phyloP scores from a whole-genome alignment of 2,329 filamentous ascomycete genomes.

The Cryphonectria carpinicola region DNA sequence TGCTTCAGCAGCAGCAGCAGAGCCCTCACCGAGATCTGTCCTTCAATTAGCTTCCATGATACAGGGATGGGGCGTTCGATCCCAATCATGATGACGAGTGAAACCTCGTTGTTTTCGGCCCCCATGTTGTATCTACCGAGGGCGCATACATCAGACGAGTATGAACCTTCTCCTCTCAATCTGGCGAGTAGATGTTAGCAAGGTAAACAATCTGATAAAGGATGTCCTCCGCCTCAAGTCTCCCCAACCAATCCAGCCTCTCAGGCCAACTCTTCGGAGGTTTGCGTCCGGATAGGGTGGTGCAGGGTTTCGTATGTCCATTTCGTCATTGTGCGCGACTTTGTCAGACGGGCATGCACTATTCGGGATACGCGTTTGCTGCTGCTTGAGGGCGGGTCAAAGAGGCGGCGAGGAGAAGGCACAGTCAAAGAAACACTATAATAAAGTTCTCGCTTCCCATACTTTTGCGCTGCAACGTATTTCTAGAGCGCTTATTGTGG shows the following conservation, averaged over 20 bases:
- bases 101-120: not conserved
- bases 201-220: not conserved
- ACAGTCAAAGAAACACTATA: not conserved
- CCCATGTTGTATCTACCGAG: not conserved
- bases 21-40: not conserved
- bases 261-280: not conserved
- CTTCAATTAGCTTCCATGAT: not conserved
- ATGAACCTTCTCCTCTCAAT: not conserved
- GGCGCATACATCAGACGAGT: not conserved
- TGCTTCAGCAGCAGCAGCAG: not conserved
- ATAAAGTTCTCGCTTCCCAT: not conserved
- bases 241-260: not conserved
- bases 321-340: conserved; percentile 2
- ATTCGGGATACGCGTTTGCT: not conserved
- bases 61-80: not conserved
- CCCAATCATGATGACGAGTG: not conserved
- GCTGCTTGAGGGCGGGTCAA: not conserved
- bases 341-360: conserved; percentile 2
- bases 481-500: not conserved
- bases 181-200: not conserved
- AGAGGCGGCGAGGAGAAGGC: not conserved
- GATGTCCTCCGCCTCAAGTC: not conserved
- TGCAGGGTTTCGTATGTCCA: not conserved
- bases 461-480: too few relatives aligned
- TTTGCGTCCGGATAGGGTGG: not conserved